These are phyloP conservation scores for Herpetospermum pedunculosum DNA, from an alignment of 306 rosid genomes.

Conservation along the genomic window DNA sequence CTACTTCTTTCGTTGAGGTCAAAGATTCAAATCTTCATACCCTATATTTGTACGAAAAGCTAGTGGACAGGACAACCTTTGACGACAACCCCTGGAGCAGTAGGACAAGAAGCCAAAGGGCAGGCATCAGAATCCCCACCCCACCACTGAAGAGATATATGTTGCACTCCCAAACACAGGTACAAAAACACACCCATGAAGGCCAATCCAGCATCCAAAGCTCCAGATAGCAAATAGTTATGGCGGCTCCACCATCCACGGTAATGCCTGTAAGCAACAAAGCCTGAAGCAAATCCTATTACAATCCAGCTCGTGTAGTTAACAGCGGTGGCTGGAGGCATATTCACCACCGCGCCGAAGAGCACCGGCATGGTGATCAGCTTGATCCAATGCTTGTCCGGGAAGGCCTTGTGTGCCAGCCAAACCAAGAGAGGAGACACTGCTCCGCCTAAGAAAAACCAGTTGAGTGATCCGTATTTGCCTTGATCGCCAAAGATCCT, in stretches of 20 bases:
- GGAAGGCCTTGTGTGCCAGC: constrained; percentile 69
- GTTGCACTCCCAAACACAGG: constrained; percentile 50
- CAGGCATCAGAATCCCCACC: constrained; percentile 62
- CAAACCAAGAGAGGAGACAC: constrained; percentile 58
- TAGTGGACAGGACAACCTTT: constrained; percentile 39
- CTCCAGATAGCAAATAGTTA: constrained; percentile 66
- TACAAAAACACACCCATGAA: constrained; percentile 73
- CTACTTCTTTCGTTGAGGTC: no score
- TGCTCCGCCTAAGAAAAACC: constrained; percentile 75
- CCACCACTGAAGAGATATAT: constrained; percentile 57
- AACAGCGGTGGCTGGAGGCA: constrained; percentile 81
- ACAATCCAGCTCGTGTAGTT: constrained; percentile 67
- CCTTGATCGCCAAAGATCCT: constrained; percentile 77
- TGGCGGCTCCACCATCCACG: constrained; percentile 73
- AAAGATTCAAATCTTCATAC: no score
- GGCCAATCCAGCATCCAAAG: constrained; percentile 80
- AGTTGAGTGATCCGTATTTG: constrained; percentile 52
- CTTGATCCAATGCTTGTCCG: constrained; percentile 49
- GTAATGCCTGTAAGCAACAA: constrained; percentile 46
- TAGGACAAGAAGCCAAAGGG: constrained; percentile 67
- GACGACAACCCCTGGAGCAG: constrained; percentile 29
- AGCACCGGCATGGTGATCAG: constrained; percentile 64
- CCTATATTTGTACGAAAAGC: no score
- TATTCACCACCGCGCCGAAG: constrained; percentile 33
- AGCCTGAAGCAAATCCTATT: constrained; percentile 62